Conservation (phyloP, 225 moss, liverwort and hornwort species). For the Ulota crispa region DNA sequence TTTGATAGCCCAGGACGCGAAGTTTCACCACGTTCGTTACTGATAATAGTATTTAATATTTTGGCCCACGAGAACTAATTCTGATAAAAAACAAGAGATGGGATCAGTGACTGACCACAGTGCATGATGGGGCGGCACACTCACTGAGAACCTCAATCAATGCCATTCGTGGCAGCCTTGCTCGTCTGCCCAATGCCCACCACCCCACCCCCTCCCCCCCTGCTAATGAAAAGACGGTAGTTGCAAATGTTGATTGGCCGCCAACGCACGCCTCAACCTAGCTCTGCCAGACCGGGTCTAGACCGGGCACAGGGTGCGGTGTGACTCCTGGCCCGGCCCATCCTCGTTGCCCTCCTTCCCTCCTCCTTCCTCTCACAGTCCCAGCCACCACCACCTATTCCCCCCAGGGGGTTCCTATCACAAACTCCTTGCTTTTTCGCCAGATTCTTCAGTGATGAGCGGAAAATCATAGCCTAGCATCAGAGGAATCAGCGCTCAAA, state of each 20-base stretch:
- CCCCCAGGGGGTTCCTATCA: no score
- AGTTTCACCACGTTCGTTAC: no score
- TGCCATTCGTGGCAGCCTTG: background rate
- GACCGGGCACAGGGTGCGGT: background rate
- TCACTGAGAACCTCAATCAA: conserved; percentile 13
- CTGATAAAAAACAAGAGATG: no score
- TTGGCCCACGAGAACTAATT: no score
- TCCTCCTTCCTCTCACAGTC: no score
- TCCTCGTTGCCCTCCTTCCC: no score
- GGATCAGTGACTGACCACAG: no score
- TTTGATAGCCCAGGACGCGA: no score
- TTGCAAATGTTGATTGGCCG: background rate
- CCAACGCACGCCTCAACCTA: background rate
- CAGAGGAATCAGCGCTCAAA: background rate
- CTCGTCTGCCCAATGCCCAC: no score
- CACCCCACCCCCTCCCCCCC: background rate
- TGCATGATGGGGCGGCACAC: conserved; percentile 25
- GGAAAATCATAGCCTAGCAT: conserved; percentile 3
- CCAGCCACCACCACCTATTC: no score
- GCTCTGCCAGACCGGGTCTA: background rate
- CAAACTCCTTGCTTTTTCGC: conserved; percentile 6
- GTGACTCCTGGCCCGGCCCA: no score
- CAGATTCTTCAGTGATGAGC: background rate
- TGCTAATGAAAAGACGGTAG: background rate
- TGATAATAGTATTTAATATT: no score